These are phyloP conservation scores for Tylopilus sp. DNA, from an alignment of 1,284 basidiomycete genomes.

Conservation along the genomic window DNA sequence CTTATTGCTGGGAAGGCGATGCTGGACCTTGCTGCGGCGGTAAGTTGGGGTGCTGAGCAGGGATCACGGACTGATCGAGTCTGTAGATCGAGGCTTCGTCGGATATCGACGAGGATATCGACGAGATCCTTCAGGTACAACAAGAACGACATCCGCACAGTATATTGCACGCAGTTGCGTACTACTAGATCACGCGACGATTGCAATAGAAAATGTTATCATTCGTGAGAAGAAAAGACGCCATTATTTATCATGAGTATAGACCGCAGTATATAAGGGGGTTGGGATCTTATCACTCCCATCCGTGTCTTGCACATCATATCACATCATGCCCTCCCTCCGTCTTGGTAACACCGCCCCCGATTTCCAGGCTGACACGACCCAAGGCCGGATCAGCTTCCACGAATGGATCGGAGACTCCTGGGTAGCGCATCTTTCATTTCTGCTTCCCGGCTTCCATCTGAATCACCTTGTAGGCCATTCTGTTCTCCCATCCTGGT, in stretches of 20 bases:
- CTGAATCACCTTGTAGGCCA: slow-evolving; percentile 57
- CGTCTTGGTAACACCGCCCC: slow-evolving; percentile 85
- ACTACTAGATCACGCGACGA: slow-evolving; percentile 68
- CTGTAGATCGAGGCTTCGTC: slow-evolving; percentile 85
- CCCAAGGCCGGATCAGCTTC: slow-evolving; percentile 84
- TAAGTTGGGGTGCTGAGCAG: slow-evolving; percentile 53
- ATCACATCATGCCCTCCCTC: slow-evolving; percentile 56
- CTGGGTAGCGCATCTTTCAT: slow-evolving; percentile 73
- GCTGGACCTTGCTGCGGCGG: slow-evolving; percentile 91
- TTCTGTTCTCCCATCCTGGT: slow-evolving; percentile 96
- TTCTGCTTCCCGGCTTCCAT: background rate
- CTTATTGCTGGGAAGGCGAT: slow-evolving; percentile 96
- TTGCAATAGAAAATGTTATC: slow-evolving; percentile 33
- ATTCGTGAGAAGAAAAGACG: slow-evolving; percentile 61
- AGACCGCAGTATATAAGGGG: slow-evolving; percentile 31
- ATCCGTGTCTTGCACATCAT: slow-evolving; percentile 17
- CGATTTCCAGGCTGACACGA: slow-evolving; percentile 88
- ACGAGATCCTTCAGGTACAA: slow-evolving; percentile 85
- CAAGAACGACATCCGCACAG: slow-evolving; percentile 93
- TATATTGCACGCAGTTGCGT: slow-evolving; percentile 91
- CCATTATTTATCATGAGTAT: slow-evolving; percentile 42
- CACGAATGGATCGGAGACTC: slow-evolving; percentile 92
- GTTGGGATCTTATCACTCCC: slow-evolving; percentile 11
- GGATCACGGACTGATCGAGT: slow-evolving; percentile 26
- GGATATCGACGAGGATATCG: slow-evolving; percentile 94